Evolutionary conservation across 345 rosid genomes (phyloP).

Genomic region (Luvunga scandens): DNA sequence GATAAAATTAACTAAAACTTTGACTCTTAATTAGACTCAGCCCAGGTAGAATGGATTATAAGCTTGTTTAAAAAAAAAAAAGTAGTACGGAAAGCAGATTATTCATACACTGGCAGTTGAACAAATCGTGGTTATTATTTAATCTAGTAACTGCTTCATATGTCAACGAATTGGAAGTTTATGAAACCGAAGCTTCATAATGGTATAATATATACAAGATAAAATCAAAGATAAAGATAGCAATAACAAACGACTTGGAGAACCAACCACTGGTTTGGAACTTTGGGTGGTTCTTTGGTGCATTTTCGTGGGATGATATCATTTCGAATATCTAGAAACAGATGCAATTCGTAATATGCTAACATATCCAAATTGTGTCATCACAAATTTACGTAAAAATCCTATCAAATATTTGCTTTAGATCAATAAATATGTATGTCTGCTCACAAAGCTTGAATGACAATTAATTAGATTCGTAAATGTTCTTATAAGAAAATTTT

Average conservation of each 20-base stretch:
- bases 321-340: too few species aligned
- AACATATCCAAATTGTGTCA: too few species aligned
- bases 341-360: too few species aligned
- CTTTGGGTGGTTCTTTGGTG: too few species aligned
- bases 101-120: constrained; percentile 28
- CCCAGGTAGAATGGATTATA: too few species aligned
- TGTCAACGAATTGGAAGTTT: neutral
- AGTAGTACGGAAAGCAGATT: neutral
- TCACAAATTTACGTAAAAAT: neutral
- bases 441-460: accelerated
- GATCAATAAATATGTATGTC: too few species aligned
- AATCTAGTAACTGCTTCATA: constrained; percentile 14
- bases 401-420: too few species aligned
- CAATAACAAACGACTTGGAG: too few species aligned
- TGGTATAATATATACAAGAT: neutral
- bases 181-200: neutral
- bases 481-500: too few species aligned
- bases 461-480: too few species aligned
- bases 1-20: neutral
- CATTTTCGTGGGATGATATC: too few species aligned
- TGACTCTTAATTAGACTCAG: neutral
- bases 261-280: too few species aligned
- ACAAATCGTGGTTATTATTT: constrained; percentile 19
- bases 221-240: neutral
- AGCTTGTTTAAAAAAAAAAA: neutral